phyloP scores from a whole-genome alignment of 805 yeast species.

The Candida saitoana region DNA sequence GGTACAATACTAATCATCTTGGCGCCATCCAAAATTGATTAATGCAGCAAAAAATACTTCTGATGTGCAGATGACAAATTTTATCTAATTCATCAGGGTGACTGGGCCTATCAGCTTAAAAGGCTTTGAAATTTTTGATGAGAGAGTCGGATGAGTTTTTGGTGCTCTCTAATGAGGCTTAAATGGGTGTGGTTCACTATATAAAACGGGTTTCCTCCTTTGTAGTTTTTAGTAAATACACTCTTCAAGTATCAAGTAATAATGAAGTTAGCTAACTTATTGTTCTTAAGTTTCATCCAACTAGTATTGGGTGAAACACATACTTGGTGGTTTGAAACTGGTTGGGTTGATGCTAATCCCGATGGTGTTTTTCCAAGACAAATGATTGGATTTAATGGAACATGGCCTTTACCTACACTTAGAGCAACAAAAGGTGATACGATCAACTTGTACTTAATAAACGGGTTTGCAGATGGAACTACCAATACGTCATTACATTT shows the following conservation, averaged over 20 bases:
- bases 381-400: constrained; percentile 63
- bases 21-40: constrained; percentile 1
- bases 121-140: neutral
- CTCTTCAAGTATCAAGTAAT: too few relatives aligned
- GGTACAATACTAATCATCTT: too few relatives aligned
- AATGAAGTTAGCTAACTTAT: constrained; percentile 13
- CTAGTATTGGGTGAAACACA: constrained; percentile 46
- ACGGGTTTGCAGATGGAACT: constrained; percentile 57
- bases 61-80: neutral
- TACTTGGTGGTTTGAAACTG: constrained; percentile 59
- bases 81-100: neutral
- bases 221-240: too few relatives aligned
- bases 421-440: constrained; percentile 77
- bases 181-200: neutral
- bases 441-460: constrained; percentile 65
- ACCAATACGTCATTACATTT: constrained; percentile 75
- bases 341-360: constrained; percentile 65
- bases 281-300: constrained; percentile 10
- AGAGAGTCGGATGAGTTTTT: neutral
- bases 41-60: neutral
- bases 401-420: constrained; percentile 85
- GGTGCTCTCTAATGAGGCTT: neutral
- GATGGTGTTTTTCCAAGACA: constrained; percentile 55
- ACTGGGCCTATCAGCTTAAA: neutral
- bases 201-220: neutral